Evolutionary conservation across 163 green algal species (phyloP).

Genomic region (Scenedesmus sp.): DNA sequence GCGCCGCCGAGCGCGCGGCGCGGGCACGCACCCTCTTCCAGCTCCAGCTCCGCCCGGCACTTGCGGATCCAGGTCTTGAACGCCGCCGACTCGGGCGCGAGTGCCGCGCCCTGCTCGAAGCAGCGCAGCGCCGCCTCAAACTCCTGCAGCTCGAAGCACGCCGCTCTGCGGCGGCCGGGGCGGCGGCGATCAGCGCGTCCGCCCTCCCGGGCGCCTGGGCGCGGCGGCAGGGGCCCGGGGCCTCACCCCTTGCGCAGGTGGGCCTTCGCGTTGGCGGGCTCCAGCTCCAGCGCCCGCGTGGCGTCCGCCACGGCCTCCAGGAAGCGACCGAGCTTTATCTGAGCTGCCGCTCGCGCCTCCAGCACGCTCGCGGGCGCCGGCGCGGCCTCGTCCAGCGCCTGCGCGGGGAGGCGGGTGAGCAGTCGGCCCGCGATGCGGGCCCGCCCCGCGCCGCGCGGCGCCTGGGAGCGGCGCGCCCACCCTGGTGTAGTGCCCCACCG

Average conservation of each 20-base stretch:
- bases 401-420: not conserved
- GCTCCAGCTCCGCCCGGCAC: constrained; percentile 81
- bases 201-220: not conserved
- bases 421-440: too few relatives aligned
- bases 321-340: constrained; percentile 75
- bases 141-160: constrained; percentile 83
- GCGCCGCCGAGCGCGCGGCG: too few relatives aligned
- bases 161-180: constrained; percentile 57
- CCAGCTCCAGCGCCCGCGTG: constrained; percentile 73
- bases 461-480: constrained; percentile 31
- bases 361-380: constrained; percentile 55
- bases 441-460: too few relatives aligned
- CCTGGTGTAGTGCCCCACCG: constrained; percentile 63
- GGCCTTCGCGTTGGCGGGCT: constrained; percentile 62
- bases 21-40: too few relatives aligned
- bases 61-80: constrained; percentile 81
- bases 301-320: constrained; percentile 80
- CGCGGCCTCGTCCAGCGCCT: constrained; percentile 57
- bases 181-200: too few relatives aligned
- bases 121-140: constrained; percentile 80
- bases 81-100: constrained; percentile 62
- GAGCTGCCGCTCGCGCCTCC: constrained; percentile 62
- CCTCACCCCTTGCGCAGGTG: constrained; percentile 76
- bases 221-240: too few relatives aligned
- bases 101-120: constrained; percentile 64